A percentile compares a stretch with the other conserved stretches of the same genome.
These are phyloP conservation scores for Suillus fuscotomentosus DNA, from an alignment of 768 basidiomycete species.

Conservation along the genomic window DNA sequence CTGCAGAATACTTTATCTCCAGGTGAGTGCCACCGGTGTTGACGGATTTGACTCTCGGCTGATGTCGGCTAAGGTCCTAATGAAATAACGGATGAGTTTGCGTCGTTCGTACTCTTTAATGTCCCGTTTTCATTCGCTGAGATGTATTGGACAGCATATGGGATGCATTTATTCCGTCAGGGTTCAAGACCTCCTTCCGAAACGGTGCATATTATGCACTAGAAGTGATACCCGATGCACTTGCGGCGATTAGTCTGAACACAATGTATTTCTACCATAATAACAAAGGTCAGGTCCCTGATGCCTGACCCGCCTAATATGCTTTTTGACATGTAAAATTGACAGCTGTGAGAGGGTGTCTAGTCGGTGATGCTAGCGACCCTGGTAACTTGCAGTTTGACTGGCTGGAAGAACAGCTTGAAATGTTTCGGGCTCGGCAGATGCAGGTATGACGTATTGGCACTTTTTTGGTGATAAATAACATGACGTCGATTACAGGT, in stretches of 20 bases:
- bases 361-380: conserved; percentile 59
- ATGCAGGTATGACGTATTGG: conserved; percentile 59
- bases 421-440: conserved; percentile 59
- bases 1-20: conserved; percentile 63
- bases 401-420: conserved; percentile 87
- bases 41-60: conserved; percentile 5
- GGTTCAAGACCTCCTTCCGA: conserved; percentile 72
- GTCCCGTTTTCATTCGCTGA: conserved; percentile 3
- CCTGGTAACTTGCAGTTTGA: conserved; percentile 88
- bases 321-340: conserved; percentile 9
- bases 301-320: conserved; percentile 4
- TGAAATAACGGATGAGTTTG: conserved; percentile 63
- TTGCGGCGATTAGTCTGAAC: conserved; percentile 84
- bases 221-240: conserved; percentile 72
- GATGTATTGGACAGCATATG: conserved; percentile 57
- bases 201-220: conserved; percentile 83
- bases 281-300: conserved; percentile 63
- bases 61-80: conserved; percentile 56
- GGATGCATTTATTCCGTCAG: conserved; percentile 77
- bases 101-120: conserved; percentile 48
- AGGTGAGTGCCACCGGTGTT: conserved; percentile 37
- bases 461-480: not conserved
- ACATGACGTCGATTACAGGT: conserved; percentile 29
- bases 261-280: conserved; percentile 91
- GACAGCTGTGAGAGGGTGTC: conserved; percentile 76